Conservation (phyloP, 73 alveolate species). For the Durusdinium trenchii region DNA sequence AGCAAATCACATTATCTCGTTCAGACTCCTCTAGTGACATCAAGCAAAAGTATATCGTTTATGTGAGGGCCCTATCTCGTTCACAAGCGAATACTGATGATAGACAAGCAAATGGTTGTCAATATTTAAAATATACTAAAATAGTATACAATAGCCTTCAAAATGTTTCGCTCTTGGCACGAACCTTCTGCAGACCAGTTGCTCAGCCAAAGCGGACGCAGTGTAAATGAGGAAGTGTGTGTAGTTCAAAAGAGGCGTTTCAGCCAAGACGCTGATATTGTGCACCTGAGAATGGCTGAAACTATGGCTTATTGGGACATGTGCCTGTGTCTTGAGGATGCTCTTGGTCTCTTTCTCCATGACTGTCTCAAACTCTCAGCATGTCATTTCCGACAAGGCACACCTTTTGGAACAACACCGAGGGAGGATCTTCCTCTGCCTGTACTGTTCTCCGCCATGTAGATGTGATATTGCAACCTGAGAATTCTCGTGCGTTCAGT, state of each 20-base stretch:
- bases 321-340: too few relatives aligned
- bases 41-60: too few relatives aligned
- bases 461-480: conserved; percentile 61
- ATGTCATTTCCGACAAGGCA: background rate
- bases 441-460: conserved; percentile 94
- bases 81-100: too few relatives aligned
- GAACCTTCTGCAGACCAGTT: background rate
- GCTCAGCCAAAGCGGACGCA: conserved; percentile 46
- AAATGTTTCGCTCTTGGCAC: background rate
- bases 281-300: conserved; percentile 28
- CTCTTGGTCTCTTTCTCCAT: too few relatives aligned
- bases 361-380: too few relatives aligned
- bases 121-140: too few relatives aligned
- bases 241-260: conserved; percentile 59
- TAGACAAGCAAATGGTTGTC: too few relatives aligned
- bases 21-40: too few relatives aligned
- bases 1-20: too few relatives aligned
- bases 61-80: too few relatives aligned
- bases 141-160: background rate
- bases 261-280: conserved; percentile 57
- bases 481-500: background rate
- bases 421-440: conserved; percentile 13
- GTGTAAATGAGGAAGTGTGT: conserved; percentile 86
- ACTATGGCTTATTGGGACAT: too few relatives aligned
- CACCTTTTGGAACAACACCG: conserved; percentile 68